Conservation (phyloP, 192 early-diverging fungal genomes). For the Thamnidium elegans region DNA sequence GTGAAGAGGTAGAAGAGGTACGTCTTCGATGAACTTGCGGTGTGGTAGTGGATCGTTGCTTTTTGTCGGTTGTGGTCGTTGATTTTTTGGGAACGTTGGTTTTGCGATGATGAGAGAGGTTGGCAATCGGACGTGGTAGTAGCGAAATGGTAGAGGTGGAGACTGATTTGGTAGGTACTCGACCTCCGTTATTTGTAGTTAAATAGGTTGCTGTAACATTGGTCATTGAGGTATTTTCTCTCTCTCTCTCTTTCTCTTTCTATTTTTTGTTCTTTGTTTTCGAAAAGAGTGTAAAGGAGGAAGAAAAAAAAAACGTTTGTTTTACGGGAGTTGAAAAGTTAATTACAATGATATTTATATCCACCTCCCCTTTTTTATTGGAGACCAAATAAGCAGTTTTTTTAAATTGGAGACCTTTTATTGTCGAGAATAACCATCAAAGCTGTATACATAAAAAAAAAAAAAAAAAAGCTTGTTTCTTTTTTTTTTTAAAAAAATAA, state of each 20-base stretch:
- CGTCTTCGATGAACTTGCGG: neutral
- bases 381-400: too few species aligned
- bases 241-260: neutral
- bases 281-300: neutral
- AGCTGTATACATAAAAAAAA: too few species aligned
- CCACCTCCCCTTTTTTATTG: too few species aligned
- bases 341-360: too few species aligned
- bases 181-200: neutral
- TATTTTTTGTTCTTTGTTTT: neutral
- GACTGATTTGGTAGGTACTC: neutral
- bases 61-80: neutral
- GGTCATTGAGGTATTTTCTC: too few species aligned
- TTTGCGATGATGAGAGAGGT: neutral
- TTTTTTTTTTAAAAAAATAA: neutral
- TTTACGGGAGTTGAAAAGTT: neutral
- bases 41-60: conserved; percentile 5
- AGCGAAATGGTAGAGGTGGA: neutral
- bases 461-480: too few species aligned
- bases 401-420: too few species aligned
- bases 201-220: neutral
- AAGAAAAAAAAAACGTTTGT: neutral
- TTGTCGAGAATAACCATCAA: too few species aligned
- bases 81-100: neutral
- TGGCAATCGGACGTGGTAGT: neutral
- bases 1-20: neutral